Evolutionary conservation across 23 red algal species (phyloP).

Genomic region (Cyanidiococcus yangmingshanensis): DNA sequence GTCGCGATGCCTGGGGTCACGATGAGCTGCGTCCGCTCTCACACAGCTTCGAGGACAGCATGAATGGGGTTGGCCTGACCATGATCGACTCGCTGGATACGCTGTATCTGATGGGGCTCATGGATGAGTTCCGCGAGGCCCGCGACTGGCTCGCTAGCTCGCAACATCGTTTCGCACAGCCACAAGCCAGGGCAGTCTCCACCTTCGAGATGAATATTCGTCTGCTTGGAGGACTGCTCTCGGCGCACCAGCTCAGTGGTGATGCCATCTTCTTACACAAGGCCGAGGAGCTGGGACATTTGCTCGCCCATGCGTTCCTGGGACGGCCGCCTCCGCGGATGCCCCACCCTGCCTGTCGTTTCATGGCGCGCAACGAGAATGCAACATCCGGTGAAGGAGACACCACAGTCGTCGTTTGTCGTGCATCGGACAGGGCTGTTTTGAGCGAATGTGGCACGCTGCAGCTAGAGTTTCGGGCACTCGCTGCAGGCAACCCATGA

Average conservation of each 20-base stretch:
- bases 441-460: constrained; percentile 16
- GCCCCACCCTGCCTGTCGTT: background rate
- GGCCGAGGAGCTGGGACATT: constrained; percentile 31
- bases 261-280: constrained; percentile 41
- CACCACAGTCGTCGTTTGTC: background rate
- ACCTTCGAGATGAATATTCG: constrained; percentile 57
- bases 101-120: constrained; percentile 45
- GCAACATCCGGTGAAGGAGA: background rate
- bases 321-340: background rate
- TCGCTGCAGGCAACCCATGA: background rate
- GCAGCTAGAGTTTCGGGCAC: constrained; percentile 13
- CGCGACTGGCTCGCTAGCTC: constrained; percentile 42
- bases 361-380: background rate
- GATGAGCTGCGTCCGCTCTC: constrained; percentile 45
- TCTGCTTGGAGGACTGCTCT: constrained; percentile 43
- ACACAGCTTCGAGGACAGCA: constrained; percentile 10
- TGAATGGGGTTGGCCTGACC: constrained; percentile 43
- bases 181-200: constrained; percentile 1
- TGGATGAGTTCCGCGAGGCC: constrained; percentile 35
- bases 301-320: constrained; percentile 28
- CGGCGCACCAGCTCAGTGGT: constrained; percentile 34
- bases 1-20: constrained; percentile 32
- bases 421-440: background rate
- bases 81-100: constrained; percentile 54
- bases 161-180: constrained; percentile 12